phyloP scores from a whole-genome alignment of 1,139 yeast genomes.

The Arxiozyma telluris region DNA sequence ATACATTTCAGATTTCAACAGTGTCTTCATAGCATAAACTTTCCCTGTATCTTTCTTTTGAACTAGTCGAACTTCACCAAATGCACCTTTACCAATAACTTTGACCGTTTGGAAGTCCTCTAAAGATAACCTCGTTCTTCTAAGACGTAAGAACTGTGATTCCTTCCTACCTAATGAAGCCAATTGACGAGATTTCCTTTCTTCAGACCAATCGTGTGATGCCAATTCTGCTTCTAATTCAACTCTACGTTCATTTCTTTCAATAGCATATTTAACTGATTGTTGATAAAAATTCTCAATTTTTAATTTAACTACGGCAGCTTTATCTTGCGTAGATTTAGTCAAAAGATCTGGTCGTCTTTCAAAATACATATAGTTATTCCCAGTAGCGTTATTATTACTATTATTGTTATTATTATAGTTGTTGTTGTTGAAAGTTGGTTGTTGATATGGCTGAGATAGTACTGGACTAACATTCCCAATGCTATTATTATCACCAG shows the following conservation, averaged over 20 bases:
- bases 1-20: constrained; percentile 72
- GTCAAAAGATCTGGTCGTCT: constrained; percentile 75
- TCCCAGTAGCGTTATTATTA: constrained; percentile 18
- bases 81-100: constrained; percentile 81
- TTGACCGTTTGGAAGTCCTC: constrained; percentile 74
- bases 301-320: constrained; percentile 62
- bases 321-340: constrained; percentile 60
- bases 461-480: constrained; percentile 1
- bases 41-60: constrained; percentile 77
- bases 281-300: constrained; percentile 69
- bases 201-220: constrained; percentile 64
- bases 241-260: constrained; percentile 68
- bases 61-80: constrained; percentile 77
- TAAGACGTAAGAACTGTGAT: constrained; percentile 62
- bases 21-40: constrained; percentile 77
- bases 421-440: constrained; percentile 9
- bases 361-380: constrained; percentile 61
- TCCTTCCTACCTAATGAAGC: constrained; percentile 67
- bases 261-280: constrained; percentile 72
- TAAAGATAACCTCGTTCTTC: constrained; percentile 64
- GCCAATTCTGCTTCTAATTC: constrained; percentile 59
- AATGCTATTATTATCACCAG: neutral
- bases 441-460: constrained; percentile 15
- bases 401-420: constrained; percentile 9
- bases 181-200: constrained; percentile 63